phyloP scores from a whole-genome alignment of 306 rosid genomes.

The Fragaria vesca region DNA sequence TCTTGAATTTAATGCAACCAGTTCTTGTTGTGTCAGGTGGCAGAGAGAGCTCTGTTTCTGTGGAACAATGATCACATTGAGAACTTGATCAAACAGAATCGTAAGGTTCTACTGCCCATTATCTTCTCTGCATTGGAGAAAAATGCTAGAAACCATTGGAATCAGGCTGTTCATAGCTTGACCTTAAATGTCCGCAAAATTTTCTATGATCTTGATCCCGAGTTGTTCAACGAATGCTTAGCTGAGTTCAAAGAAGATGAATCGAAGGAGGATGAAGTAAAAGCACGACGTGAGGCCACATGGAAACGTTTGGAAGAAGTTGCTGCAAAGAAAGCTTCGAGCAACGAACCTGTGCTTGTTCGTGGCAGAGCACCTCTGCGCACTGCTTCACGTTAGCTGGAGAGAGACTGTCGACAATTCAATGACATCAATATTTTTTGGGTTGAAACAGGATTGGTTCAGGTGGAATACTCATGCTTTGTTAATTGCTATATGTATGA shows the following conservation, averaged over 20 bases:
- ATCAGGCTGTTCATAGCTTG: constrained; percentile 79
- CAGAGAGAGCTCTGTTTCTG: constrained; percentile 75
- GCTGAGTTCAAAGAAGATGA: constrained; percentile 55
- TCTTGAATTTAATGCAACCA: constrained; percentile 4
- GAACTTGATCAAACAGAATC: constrained; percentile 67
- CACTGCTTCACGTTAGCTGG: constrained; percentile 18
- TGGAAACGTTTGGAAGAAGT: constrained; percentile 75
- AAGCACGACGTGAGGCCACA: constrained; percentile 49
- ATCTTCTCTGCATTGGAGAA: constrained; percentile 76
- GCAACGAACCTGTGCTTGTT: constrained; percentile 50
- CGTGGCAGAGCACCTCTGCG: constrained; percentile 16
- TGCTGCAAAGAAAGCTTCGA: constrained; percentile 51
- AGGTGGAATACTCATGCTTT: constrained; percentile 23
- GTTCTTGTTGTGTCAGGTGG: constrained; percentile 51
- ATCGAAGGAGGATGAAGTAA: constrained; percentile 44
- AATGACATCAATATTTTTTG: constrained; percentile 11
- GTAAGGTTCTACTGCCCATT: constrained; percentile 66
- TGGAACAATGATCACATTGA: constrained; percentile 81
- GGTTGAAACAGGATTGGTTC: constrained; percentile 9
- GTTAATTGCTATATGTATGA: constrained; percentile 4
- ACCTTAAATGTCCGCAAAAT: constrained; percentile 69
- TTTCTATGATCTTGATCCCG: constrained; percentile 64
- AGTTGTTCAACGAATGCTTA: constrained; percentile 63
- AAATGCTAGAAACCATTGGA: constrained; percentile 72
- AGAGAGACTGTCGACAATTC: constrained; percentile 4